phyloP scores from a whole-genome alignment of 768 basidiomycete species.

The Dacryopinax spathularia region DNA sequence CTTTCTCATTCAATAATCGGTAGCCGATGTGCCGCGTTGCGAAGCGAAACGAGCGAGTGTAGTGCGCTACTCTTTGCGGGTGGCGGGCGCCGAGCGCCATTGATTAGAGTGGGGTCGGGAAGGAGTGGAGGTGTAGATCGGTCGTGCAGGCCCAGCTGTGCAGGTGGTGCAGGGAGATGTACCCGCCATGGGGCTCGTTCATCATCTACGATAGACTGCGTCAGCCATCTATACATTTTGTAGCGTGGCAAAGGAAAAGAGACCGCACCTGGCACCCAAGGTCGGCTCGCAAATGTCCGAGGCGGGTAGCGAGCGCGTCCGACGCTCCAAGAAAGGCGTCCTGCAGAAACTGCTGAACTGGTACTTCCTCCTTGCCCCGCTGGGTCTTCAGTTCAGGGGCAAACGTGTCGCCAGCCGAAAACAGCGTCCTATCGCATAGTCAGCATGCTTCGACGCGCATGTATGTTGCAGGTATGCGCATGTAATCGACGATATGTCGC shows the following conservation, averaged over 20 bases:
- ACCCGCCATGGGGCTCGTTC: slow-evolving; percentile 92
- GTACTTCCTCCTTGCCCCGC: slow-evolving; percentile 34
- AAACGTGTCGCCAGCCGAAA: slow-evolving; percentile 85
- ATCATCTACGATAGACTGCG: slow-evolving; percentile 47
- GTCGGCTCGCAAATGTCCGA: slow-evolving; percentile 64
- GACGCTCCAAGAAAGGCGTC: slow-evolving; percentile 67
- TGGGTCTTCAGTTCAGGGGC: slow-evolving; percentile 50
- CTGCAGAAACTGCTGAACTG: slow-evolving; percentile 74
- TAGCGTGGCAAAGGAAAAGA: background rate
- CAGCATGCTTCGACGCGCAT: too few species aligned
- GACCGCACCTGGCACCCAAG: slow-evolving; percentile 70
- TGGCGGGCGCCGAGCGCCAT: slow-evolving; percentile 87
- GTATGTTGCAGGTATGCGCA: too few species aligned
- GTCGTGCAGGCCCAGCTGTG: slow-evolving; percentile 88
- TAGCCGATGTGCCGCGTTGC: slow-evolving; percentile 55
- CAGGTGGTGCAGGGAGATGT: slow-evolving; percentile 66
- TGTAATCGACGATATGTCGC: too few species aligned
- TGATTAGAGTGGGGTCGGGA: slow-evolving; percentile 63
- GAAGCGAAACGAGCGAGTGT: slow-evolving; percentile 76
- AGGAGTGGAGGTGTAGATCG: slow-evolving; percentile 63
- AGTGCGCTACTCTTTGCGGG: slow-evolving; percentile 62
- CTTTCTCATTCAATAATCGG: slow-evolving; percentile 44
- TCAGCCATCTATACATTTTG: too few species aligned
- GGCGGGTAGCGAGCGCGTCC: slow-evolving; percentile 44
- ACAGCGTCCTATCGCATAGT: slow-evolving; percentile 49